phyloP scores from a whole-genome alignment of 2,329 filamentous ascomycete species.

The Colletotrichum orchidophilum region DNA sequence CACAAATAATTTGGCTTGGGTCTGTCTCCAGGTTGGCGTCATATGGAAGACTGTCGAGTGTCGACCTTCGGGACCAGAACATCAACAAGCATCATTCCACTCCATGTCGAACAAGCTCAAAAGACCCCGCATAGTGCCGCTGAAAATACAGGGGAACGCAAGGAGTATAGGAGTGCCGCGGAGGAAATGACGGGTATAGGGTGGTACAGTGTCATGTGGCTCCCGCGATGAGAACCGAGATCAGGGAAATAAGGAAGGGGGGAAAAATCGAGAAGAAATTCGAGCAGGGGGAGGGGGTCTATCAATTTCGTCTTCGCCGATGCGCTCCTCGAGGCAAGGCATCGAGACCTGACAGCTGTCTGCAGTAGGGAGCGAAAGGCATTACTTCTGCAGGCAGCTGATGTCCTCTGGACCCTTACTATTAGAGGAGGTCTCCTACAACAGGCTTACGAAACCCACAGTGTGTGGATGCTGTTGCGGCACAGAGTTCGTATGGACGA shows the following conservation, averaged over 20 bases:
- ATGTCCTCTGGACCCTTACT: too few species aligned
- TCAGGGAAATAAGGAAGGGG: constrained; percentile 11
- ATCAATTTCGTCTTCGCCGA: constrained; percentile 22
- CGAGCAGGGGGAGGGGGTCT: constrained; percentile 8
- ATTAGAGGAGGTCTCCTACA: background rate
- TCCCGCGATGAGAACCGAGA: background rate
- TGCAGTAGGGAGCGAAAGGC: background rate
- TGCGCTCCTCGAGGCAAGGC: background rate
- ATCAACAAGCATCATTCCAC: background rate
- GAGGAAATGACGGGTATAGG: background rate
- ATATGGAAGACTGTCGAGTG: background rate
- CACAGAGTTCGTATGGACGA: constrained; percentile 34
- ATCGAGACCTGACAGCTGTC: background rate
- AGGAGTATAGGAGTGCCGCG: background rate
- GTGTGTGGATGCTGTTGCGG: constrained; percentile 14
- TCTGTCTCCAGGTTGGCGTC: background rate
- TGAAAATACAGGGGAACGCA: background rate
- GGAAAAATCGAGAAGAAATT: constrained; percentile 24
- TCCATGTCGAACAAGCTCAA: constrained; percentile 11
- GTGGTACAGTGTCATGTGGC: constrained; percentile 6
- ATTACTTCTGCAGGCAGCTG: constrained; percentile 2
- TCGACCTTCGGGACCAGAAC: background rate
- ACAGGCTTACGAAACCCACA: background rate
- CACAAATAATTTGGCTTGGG: background rate
- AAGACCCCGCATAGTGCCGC: background rate